Conservation (phyloP, 2,329 filamentous ascomycete genomes). For the Alternaria burnsii region DNA sequence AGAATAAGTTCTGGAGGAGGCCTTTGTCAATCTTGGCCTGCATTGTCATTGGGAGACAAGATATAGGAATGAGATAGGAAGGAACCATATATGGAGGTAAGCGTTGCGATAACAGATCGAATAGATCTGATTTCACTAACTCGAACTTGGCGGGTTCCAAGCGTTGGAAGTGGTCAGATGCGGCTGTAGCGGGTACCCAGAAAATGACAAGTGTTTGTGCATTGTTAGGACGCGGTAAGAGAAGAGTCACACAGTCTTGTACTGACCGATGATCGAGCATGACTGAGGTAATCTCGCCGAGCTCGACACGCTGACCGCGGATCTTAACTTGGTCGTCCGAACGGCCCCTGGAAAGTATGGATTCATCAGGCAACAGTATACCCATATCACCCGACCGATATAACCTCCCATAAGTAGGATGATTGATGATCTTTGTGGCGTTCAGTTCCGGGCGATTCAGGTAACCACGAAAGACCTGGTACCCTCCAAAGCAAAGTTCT, state of each 20-base stretch:
- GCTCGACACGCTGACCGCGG: conserved; percentile 80
- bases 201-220: conserved; percentile 71
- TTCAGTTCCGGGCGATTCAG: conserved; percentile 72
- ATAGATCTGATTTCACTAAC: conserved; percentile 56
- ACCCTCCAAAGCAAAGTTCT: conserved; percentile 86
- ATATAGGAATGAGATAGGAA: conserved; percentile 74
- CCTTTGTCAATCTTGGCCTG: conserved; percentile 78
- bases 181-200: conserved; percentile 62
- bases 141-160: conserved; percentile 50
- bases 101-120: conserved; percentile 61
- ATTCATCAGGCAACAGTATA: conserved; percentile 78
- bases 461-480: conserved; percentile 80
- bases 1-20: conserved; percentile 61
- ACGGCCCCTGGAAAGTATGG: conserved; percentile 75
- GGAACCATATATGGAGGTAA: conserved; percentile 84
- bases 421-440: conserved; percentile 71
- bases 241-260: conserved; percentile 70
- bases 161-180: conserved; percentile 43
- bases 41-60: conserved; percentile 72
- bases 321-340: conserved; percentile 84
- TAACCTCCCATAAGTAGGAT: conserved; percentile 73
- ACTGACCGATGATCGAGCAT: conserved; percentile 64
- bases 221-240: conserved; percentile 57
- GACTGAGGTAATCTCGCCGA: conserved; percentile 75
- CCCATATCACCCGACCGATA: conserved; percentile 87